Base-by-base conservation (phyloP, 1,284 basidiomycete genomes). In the Rhodotorula sp. region DNA sequence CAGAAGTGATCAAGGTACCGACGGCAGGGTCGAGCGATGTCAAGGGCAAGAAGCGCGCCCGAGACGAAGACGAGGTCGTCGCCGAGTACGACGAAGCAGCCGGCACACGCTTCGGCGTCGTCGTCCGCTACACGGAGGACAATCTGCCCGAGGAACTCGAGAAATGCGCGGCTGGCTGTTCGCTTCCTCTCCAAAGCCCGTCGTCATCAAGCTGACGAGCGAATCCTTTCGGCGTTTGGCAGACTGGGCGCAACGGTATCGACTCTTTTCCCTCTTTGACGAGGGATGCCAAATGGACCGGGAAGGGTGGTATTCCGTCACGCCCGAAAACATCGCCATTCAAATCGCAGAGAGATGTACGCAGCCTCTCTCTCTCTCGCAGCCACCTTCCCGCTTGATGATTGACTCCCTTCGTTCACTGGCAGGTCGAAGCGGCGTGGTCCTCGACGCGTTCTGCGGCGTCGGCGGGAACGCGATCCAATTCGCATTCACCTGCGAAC, bases 401-500 rank as follows among this genome's bases (percentile, higher is more conserved):
- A 29, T 26, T 47, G n/a, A 59, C 3, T 1, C 26, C 48, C 2
- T 23, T 16, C n/a, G 34, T 10, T 43, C 23, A 15, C 29, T 12
- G 26, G 1, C 56, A 78, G 77, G 88, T 58, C 69, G 74, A 18
- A 74, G 74, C 51, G 74, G 79, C 12, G 74, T 77, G 4, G 85
- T 95, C 63, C 84, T 96, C 39, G 97, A 99, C 79, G 93, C 93
- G 1, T 99, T 98, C 80, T 97, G 94, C 79, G 97, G 97, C 0
- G 95, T 98, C 0, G 97, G 97, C 15, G 97, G 97, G 5, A 99
- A 99, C 79, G 88, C 94, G 1, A 99, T 99, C 69, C 93, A 94
- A 16, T 97, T 99, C 82, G 97, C 97, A 1, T 88, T 90, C 80
- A 97, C 94, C 2, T 98, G 95, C 82, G 90, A 95, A 80, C 84